Base-by-base conservation (phyloP, 441 rosid genomes). In the Sinapis alba region DNA sequence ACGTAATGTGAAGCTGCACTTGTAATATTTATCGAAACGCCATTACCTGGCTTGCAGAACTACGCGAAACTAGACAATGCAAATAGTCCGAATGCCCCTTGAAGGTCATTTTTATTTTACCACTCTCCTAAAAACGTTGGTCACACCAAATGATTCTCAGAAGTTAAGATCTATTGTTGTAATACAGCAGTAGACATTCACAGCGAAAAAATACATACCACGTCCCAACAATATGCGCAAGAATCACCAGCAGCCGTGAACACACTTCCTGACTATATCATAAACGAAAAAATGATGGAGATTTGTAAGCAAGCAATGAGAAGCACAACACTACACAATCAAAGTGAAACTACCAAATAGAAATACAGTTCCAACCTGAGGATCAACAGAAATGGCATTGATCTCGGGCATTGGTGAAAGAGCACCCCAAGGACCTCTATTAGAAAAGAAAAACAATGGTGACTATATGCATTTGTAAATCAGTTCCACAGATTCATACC, bases 391-490 rank as follows among this genome's bases (percentile, higher is more conserved):
- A 72, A 95, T 86, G 65, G 97, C 96, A 83, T 95, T 93, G 78
- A 84, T 91, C 83, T 95, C 99, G 0, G 99, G 98, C 76, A 91
- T 86, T 20, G 99, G 97, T 66, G 98, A 93, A 75, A 91, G 91
- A 76, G 99, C 87, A 65, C 89, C 94, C 99, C 99, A 95, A 59
- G 99, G 99, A 82, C 99, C 99, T 83, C 99, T 95, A 70, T 21
- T 50, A 57, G 15, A 73, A 36, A 20, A 68, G 27, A 21, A 69
- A 65, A 18, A 19, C 32, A 69, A 80, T 45, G 20, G 30, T 72
- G 32, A 51, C 4, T 68, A 59, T 62, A 73, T 6, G 28, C 66
- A 71, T 62, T 2, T 27, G 7, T 7, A 69, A 11, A 57, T 54
- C 28, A 64, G 10, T 16, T 58, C 47, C 23, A 62, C 15, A 72